Conservation (phyloP, 2,329 filamentous ascomycete genomes). For the Tolypocladium amazonense region DNA sequence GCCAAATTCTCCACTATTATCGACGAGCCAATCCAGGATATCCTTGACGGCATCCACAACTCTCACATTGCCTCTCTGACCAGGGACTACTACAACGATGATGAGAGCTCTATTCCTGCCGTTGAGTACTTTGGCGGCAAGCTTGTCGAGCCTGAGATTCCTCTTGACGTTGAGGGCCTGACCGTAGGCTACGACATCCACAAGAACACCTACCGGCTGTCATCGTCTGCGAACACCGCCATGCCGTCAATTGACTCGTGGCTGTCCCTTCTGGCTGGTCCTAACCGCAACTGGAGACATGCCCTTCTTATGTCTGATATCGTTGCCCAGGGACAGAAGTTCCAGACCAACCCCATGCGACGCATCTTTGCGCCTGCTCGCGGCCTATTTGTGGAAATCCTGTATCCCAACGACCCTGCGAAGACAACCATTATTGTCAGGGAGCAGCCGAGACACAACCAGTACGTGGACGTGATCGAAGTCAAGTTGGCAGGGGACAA, state of each 20-base stretch:
- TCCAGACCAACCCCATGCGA: conserved; percentile 92
- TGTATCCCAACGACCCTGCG: conserved; percentile 66
- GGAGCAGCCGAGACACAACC: conserved; percentile 77
- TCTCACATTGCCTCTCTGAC: conserved; percentile 75
- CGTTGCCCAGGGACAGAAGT: conserved; percentile 89
- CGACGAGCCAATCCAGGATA: conserved; percentile 91
- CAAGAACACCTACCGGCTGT: conserved; percentile 78
- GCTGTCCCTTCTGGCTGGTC: conserved; percentile 79
- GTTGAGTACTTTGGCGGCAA: conserved; percentile 96
- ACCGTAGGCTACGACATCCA: conserved; percentile 67
- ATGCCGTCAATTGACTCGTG: conserved; percentile 75
- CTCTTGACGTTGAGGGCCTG: conserved; percentile 75
- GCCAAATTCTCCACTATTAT: conserved; percentile 81
- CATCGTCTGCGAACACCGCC: conserved; percentile 59
- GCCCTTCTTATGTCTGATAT: conserved; percentile 90
- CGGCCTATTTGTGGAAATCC: conserved; percentile 83
- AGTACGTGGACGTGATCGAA: conserved; percentile 81
- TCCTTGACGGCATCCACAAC: conserved; percentile 82
- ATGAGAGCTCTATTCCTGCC: conserved; percentile 65
- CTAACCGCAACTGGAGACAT: conserved; percentile 83
- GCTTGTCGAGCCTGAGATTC: conserved; percentile 59
- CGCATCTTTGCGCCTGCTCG: conserved; percentile 79
- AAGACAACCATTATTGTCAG: conserved; percentile 80
- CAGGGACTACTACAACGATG: conserved; percentile 66
- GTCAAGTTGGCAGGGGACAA: conserved; percentile 65